Base-by-base conservation (phyloP, 331 rosid genomes). In the Prunus yedoensis region DNA sequence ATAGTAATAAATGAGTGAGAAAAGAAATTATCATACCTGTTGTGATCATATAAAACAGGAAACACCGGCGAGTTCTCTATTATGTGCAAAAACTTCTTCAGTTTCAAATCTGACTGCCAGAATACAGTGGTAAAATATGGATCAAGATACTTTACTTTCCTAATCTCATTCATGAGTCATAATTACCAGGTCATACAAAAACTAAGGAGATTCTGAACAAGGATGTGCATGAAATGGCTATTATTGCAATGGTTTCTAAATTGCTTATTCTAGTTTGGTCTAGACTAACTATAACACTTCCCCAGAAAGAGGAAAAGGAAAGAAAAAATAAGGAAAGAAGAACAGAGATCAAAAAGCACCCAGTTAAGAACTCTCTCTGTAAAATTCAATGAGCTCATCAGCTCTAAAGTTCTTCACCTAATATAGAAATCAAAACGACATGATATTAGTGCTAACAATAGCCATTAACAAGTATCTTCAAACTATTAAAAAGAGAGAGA, bases 21-120 rank as follows among this genome's bases (percentile, higher is more conserved):
- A 69, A 2, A 14, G 50, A 27, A 53, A 74, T 23, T 41, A 74
- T 28, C 66, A 74, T 83, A 95, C 99, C 98, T 90, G 66, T 80
- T 89, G 84, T 68, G 35, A 77, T 95, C 99, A 80, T 88, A 91
- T 78, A 92, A 27, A 78, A 95, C 96, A 32, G 99, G 99, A 77
- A 68, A 95, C 78, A 90, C 93, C 17, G 92, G 84, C 16, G 94
- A 89, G 47, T 80, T 80, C 87, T 95, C 97, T 71, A 92, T 92
- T 81, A 95, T 95, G 84, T 92, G 97, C 87, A 95, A 78, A 87
- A 90, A 95, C 78, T 95, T 95, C 96, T 91, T 95, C 88, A 95
- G 87, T 75, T 95, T 95, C 89, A 91, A 77, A 89, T 95, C 99
- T 73, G 96, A 85, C 99, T 95, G 96, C 64, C 67, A 84, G 28